Percentiles rank a stretch among this genome's conserved stretches.
Evolutionary conservation across 257 asterid species (phyloP).

Genomic region (Scutellaria minor): DNA sequence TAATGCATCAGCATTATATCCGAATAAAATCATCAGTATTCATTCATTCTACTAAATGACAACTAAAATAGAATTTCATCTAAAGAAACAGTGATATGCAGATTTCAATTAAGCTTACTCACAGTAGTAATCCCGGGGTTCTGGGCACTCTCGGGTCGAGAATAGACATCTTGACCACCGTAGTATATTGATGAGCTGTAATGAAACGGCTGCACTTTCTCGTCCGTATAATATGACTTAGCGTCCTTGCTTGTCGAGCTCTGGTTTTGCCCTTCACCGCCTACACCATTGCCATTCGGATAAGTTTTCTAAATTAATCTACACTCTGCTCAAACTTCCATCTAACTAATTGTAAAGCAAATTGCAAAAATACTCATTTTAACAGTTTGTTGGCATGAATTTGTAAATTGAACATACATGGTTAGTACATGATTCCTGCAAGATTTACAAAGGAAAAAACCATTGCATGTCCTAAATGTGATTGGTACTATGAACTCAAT

Average conservation of each 20-base stretch:
- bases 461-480: constrained; percentile 9
- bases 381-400: neutral
- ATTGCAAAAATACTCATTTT: no score
- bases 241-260: constrained; percentile 41
- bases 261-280: constrained; percentile 43
- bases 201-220: constrained; percentile 64
- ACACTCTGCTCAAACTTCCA: neutral
- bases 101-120: constrained; percentile 33
- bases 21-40: neutral
- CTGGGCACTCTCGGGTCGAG: constrained; percentile 61
- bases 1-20: neutral
- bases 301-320: constrained; percentile 1
- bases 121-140: constrained; percentile 56
- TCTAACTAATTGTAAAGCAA: no score
- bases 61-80: no score
- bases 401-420: neutral
- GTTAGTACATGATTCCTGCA: neutral
- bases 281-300: constrained; percentile 40
- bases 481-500: neutral
- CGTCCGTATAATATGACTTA: constrained; percentile 52
- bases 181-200: constrained; percentile 88
- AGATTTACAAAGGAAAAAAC: neutral
- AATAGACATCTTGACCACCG: constrained; percentile 83
- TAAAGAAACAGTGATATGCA: neutral
- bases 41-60: no score